phyloP scores from a whole-genome alignment of 2,329 filamentous ascomycete species.

The Talaromyces islandicus region DNA sequence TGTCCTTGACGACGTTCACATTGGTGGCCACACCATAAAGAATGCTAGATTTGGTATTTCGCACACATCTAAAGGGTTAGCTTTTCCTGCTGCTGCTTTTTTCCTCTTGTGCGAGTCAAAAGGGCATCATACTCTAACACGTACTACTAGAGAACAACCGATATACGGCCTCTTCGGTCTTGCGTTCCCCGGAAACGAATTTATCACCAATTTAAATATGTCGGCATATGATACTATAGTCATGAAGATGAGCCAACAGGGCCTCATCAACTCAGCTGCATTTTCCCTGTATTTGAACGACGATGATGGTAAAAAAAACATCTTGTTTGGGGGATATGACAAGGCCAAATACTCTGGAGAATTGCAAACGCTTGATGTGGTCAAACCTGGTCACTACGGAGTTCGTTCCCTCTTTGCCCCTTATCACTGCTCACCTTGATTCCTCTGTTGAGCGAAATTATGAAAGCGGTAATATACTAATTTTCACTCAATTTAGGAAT shows the following conservation, averaged over 20 bases:
- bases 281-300: neutral
- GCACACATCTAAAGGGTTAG: neutral
- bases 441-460: neutral
- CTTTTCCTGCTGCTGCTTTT: neutral
- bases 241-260: neutral
- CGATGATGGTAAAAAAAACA: neutral
- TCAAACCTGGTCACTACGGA: neutral
- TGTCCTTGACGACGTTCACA: slow-evolving; percentile 1
- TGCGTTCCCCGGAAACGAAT: neutral
- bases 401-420: neutral
- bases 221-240: neutral
- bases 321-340: slow-evolving; percentile 4
- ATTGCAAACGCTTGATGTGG: neutral
- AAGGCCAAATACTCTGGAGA: slow-evolving; percentile 1
- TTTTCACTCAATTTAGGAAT: neutral
- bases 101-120: neutral
- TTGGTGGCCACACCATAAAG: neutral
- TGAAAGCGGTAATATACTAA: neutral
- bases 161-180: neutral
- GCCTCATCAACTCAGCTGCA: neutral
- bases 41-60: slow-evolving; percentile 1
- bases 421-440: neutral
- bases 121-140: neutral
- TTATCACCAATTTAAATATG: neutral
- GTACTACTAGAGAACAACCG: neutral